Base-by-base conservation (phyloP, 148 eudicot species). In the Rhododendron griersonianum region DNA sequence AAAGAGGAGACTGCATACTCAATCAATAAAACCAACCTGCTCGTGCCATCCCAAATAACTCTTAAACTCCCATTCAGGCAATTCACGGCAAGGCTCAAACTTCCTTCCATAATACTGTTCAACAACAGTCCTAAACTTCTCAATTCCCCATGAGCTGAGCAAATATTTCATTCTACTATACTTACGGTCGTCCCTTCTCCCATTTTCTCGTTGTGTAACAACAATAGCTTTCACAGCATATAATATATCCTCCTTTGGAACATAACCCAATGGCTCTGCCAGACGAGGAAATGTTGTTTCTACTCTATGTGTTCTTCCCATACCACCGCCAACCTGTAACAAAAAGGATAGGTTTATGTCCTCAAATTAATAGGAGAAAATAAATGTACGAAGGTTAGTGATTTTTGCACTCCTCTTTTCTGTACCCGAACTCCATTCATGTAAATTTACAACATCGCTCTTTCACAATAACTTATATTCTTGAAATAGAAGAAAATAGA, bases 31-130 rank as follows among this genome's bases (percentile, higher is more conserved):
- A 84, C 87, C 13, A 81, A 97, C 99, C 98, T 97, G 99, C 77
- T 95, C 96, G 67, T 97, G 98, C 99, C 99, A 97, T 79, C 99
- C 99, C 90, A 97, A 89, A 88, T 94, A 94, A 90, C 98, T 97
- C 85, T 95, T 93, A 78, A 97, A 97, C 63, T 95, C 96, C 99
- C 99, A 97, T 88, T 97, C 98, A 48, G 98, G 99, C 80, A 97
- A 92, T 86, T 95, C 95, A 41, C 87, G 98, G 85, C 91, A 93
- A 81, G 98, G 96, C 89, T 94, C 96, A 89, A 97, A 91, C 80
- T 91, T 92, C 96, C 87, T 97, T 78, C 99, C 99, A 50, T 97
- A 95, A 85, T 95, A 97, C 86, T 93, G 92, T 83, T 97, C 99
- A 84, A 91, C 95, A 87, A 94, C 99, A 89, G 88, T 88, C 90